Evolutionary conservation across 345 rosid species (phyloP).

Genomic region (Lumnitzera racemosa): DNA sequence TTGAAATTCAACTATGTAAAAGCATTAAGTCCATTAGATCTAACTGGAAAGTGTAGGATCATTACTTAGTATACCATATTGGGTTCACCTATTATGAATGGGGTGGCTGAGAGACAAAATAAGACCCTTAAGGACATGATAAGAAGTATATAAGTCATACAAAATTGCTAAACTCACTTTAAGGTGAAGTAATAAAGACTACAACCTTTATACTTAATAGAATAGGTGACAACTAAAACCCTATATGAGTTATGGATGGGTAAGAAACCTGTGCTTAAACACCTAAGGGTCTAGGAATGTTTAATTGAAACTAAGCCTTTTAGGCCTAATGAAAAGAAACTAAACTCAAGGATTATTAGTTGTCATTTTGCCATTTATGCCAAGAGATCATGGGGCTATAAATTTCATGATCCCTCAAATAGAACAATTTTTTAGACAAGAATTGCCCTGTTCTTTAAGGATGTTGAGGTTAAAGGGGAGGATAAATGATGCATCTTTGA

Average conservation of each 20-base stretch:
- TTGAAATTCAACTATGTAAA: slow-evolving; percentile 7
- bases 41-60: neutral
- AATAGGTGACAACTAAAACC: neutral
- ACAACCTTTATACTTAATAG: neutral
- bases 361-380: neutral
- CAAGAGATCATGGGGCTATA: too few relatives aligned
- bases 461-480: neutral
- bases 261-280: neutral
- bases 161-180: neutral
- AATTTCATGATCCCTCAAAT: too few relatives aligned
- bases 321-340: slow-evolving; percentile 6
- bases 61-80: neutral
- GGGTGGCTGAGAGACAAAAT: neutral
- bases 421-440: too few relatives aligned
- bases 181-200: neutral
- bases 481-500: too few relatives aligned
- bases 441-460: neutral
- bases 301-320: neutral
- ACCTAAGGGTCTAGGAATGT: neutral
- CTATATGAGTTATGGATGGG: neutral
- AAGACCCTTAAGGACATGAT: neutral
- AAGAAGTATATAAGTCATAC: neutral
- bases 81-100: neutral
- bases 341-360: slow-evolving; percentile 3
- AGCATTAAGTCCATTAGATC: neutral